Evolutionary conservation across 257 asterid species (phyloP), one percentile per base, ranked within the genome.

Genomic region (Nemophila menziesii): DNA sequence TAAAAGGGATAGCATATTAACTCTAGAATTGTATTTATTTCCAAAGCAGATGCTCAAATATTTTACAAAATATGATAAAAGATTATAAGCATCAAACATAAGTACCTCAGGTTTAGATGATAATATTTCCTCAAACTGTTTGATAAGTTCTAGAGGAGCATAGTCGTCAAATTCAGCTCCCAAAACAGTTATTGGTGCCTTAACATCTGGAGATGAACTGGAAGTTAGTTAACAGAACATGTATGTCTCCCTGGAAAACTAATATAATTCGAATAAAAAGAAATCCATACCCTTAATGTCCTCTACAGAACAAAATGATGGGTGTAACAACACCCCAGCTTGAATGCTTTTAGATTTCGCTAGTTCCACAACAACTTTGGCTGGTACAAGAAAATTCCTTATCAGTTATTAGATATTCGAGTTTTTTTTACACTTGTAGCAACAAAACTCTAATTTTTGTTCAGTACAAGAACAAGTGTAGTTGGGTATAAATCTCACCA

Each of bases 251-350:
- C n/a, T n/a, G n/a, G n/a, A n/a, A n/a, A n/a, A n/a, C n/a, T 6
- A 34, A 34, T 7, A 34, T 6, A 34, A 34, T 34, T 4, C 9
- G 15, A 39, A 33, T 9, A 23, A 11, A 47, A 11, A 11, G 20
- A 20, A 33, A 22, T 11, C 10, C 33, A 3, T 66, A 72, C 82
- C 80, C 58, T 75, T 67, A 46, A 75, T 47, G 49, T 79, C 86
- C 16, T 67, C 86, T n/a, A 33, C 49, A 3, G 72, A 46, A 33
- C 73, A 79, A 27, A 60, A 65, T 15, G 76, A 48, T 4, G 83
- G 82, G 60, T 70, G 92, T 44, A 73, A 42, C 5, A 76, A 50
- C 23, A 76, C 92, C 14, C 66, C 80, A 49, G 86, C 78, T 47
- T 79, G 74, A 56, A 65, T 67, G 39, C 56, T 53, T 27, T 62